These are phyloP conservation scores for Neodidymelliopsis sp. DNA, from an alignment of 2,329 filamentous ascomycete species.

Conservation along the genomic window DNA sequence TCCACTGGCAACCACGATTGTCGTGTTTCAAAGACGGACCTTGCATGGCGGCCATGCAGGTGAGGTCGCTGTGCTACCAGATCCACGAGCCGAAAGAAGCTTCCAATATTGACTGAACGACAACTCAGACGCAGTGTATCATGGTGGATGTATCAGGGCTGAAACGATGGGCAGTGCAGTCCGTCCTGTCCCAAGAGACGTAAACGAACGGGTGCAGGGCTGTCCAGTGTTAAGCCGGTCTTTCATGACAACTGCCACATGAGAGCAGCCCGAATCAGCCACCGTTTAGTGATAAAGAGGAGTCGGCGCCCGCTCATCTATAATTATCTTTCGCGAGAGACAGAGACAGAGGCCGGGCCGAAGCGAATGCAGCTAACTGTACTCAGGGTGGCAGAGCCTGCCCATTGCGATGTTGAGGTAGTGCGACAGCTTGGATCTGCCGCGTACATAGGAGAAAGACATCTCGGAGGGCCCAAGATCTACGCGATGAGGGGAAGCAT, in stretches of 20 bases:
- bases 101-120: slow-evolving; percentile 16
- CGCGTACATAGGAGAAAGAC: neutral
- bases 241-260: neutral
- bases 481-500: slow-evolving; percentile 15
- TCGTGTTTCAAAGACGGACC: slow-evolving; percentile 15
- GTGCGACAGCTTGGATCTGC: neutral
- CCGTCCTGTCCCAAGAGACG: neutral
- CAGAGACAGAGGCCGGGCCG: too few species aligned
- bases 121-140: slow-evolving; percentile 15
- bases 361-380: too few species aligned
- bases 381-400: neutral
- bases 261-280: neutral
- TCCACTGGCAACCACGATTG: slow-evolving; percentile 9
- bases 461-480: slow-evolving; percentile 1
- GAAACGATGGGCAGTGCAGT: slow-evolving; percentile 5
- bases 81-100: neutral
- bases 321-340: too few species aligned
- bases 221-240: neutral
- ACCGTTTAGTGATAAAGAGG: neutral
- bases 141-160: slow-evolving; percentile 1
- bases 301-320: too few species aligned
- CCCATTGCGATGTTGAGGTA: neutral
- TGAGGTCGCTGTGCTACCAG: slow-evolving; percentile 17
- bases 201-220: neutral
- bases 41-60: slow-evolving; percentile 20